These are phyloP conservation scores for Solanum acaule DNA, from an alignment of 257 asterid species.

Conservation along the genomic window DNA sequence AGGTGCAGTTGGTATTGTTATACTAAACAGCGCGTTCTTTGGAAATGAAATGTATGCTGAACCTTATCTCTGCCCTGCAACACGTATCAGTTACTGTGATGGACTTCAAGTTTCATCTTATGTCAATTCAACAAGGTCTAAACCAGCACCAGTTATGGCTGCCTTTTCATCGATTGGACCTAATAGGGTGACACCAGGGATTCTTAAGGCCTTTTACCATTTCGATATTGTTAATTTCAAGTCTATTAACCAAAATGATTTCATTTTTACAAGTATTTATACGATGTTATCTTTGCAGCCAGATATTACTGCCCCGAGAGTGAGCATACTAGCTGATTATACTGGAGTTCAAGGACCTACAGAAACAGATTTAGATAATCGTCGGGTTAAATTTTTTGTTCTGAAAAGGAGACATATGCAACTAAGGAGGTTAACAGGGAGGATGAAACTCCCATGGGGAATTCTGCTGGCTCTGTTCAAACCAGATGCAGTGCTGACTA, in stretches of 20 bases:
- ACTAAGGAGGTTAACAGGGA: no score
- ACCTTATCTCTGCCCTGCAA: slow-evolving; percentile 78
- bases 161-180: slow-evolving; percentile 86
- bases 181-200: slow-evolving; percentile 49
- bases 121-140: slow-evolving; percentile 56
- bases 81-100: slow-evolving; percentile 70
- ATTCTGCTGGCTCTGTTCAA: no score
- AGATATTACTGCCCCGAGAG: slow-evolving; percentile 92
- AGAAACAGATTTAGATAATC: slow-evolving; percentile 35
- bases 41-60: slow-evolving; percentile 80
- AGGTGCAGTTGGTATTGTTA: slow-evolving; percentile 4
- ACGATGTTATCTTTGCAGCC: slow-evolving; percentile 39
- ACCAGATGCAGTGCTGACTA: no score
- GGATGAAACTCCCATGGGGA: no score
- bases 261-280: neutral
- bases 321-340: slow-evolving; percentile 70
- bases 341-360: slow-evolving; percentile 64
- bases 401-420: no score
- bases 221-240: neutral
- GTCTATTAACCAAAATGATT: neutral
- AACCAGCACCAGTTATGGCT: slow-evolving; percentile 87
- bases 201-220: slow-evolving; percentile 41
- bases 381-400: slow-evolving; percentile 38
- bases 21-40: slow-evolving; percentile 50
- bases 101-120: slow-evolving; percentile 54